phyloP scores from a whole-genome alignment of 371 early-diverging fungal species.

The Coemansia linderi region DNA sequence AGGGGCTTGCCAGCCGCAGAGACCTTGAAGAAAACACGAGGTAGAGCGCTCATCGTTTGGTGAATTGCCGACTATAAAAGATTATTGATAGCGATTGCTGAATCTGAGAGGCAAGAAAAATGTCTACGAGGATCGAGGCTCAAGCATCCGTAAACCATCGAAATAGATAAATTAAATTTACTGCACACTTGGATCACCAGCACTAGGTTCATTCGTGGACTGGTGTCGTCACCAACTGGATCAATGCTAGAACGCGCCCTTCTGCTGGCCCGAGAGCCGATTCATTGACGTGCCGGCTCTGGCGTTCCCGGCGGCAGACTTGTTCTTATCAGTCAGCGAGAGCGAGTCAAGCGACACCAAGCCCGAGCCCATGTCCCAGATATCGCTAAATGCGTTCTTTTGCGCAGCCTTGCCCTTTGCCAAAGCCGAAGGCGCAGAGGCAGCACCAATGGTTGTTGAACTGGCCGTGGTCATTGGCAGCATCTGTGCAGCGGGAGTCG shows the following conservation, averaged over 20 bases:
- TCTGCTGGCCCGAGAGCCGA: conserved; percentile 33
- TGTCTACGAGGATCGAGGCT: neutral
- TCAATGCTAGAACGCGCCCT: neutral
- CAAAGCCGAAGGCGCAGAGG: neutral
- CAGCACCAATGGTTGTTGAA: neutral
- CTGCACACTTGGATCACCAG: neutral
- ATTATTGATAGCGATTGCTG: neutral
- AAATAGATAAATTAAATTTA: neutral
- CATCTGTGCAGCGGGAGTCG: neutral
- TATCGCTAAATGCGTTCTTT: conserved; percentile 42
- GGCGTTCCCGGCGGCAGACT: conserved; percentile 6
- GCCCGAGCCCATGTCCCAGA: conserved; percentile 46
- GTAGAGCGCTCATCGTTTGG: conserved; percentile 3
- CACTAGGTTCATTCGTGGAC: neutral
- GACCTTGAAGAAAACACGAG: conserved; percentile 86
- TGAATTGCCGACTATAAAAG: neutral
- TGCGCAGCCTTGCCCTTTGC: conserved; percentile 9
- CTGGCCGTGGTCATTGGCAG: neutral
- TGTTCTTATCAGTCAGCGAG: conserved; percentile 34
- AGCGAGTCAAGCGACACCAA: conserved; percentile 51
- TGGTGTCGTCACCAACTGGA: neutral
- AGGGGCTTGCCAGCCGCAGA: conserved; percentile 73
- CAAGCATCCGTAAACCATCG: neutral
- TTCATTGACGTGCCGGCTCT: conserved; percentile 40
- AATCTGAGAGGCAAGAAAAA: neutral